Evolutionary conservation across 108 stramenopile genomes (phyloP), one percentile per base, ranked within the genome.

Genomic region (Cyclotella kingstonii): DNA sequence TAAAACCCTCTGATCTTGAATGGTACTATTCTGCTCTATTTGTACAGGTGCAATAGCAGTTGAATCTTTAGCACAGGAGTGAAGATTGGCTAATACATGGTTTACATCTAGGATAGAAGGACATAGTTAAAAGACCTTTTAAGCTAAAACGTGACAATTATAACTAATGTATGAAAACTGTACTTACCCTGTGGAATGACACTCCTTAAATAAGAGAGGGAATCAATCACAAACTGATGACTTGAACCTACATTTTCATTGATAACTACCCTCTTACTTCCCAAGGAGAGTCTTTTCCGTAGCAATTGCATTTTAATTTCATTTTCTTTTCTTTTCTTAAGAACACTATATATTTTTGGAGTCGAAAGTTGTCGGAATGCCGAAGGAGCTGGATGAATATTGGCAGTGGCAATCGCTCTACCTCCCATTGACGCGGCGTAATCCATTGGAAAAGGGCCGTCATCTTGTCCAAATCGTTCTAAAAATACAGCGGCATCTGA

Each of bases 341-440:
- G 50, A 4, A 89, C 81, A 26, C 83, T 73, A 66, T 84, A 89
- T 9, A 88, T 61, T 44, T 77, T 82, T 0, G 92, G 92, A n/a
- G 84, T 54, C 35, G 76, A 73, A 51, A 93, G 78, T 55, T 81
- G 84, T 2, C 89, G 83, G 59, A 93, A 93, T 38, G 66, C 66
- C 48, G 43, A 62, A 19, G 86, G 87, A 7, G 89, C 81, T 0
- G 92, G 87, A 23, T 86, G 70, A 33, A 54, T 62, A 52, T 93
- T 93, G 8, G 80, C 60, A 46, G 60, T 42, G 6, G 85, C 85
- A 22, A 89, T 85, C 11, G 89, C 69, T 18, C 92, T 71, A 9
- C 77, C 72, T n/a, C 35, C 79, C 59, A 71, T 73, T 22, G 77
- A 86, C 18, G 81, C 50, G 25, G 84, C 88, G 54, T 85, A 88